Conservation (phyloP, 345 rosid genomes). For the Linum lewisii region DNA sequence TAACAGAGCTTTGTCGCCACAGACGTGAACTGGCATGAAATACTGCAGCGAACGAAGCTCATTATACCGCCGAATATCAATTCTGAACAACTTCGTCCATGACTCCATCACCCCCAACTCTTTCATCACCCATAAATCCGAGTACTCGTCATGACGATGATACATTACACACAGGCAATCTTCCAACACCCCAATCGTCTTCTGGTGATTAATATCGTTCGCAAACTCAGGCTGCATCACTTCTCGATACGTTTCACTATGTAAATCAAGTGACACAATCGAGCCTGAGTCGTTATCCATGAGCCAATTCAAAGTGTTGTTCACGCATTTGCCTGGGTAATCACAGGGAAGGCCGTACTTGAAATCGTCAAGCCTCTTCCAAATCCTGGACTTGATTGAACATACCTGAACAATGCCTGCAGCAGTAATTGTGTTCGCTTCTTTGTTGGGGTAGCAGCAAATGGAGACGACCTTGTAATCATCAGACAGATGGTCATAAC, state of each 20-base stretch:
- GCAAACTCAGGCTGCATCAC: neutral
- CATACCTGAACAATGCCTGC: neutral
- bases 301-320: slow-evolving; percentile 11
- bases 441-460: neutral
- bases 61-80: neutral
- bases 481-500: slow-evolving; percentile 18
- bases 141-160: neutral
- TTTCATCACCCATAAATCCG: slow-evolving; percentile 14
- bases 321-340: slow-evolving; percentile 1
- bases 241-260: neutral
- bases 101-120: slow-evolving; percentile 2
- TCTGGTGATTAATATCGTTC: neutral
- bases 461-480: slow-evolving; percentile 25
- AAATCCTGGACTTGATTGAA: neutral
- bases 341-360: neutral
- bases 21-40: neutral
- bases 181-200: neutral
- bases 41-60: neutral
- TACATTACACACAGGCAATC: slow-evolving; percentile 1
- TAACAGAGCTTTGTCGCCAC: neutral
- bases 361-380: slow-evolving; percentile 4
- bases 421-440: neutral
- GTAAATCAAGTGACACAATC: slow-evolving; percentile 5
- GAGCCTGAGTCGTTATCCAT: neutral
- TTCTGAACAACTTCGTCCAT: neutral